phyloP scores from a whole-genome alignment of 306 rosid species.

The Abrus pulchellus region DNA sequence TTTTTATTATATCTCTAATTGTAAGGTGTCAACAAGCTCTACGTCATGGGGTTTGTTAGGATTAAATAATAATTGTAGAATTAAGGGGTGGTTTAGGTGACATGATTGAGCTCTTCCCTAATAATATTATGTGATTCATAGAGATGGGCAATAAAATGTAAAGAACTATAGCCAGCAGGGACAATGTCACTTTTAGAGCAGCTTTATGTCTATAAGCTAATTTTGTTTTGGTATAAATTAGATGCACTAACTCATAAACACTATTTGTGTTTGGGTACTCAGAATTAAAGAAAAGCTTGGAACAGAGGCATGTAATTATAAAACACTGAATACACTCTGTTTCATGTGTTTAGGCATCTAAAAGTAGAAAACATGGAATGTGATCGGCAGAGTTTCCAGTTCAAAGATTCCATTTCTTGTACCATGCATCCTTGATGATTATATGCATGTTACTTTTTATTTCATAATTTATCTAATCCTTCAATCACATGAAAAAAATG shows the following conservation, averaged over 20 bases:
- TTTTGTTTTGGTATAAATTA: too few species aligned
- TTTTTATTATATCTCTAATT: neutral
- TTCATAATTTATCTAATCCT: too few species aligned
- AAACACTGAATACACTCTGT: neutral
- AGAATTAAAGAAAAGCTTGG: neutral
- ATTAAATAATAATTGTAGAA: conserved; percentile 4
- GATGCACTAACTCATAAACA: neutral
- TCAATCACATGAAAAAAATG: too few species aligned
- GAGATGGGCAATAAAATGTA: neutral
- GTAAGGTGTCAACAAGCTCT: conserved; percentile 24
- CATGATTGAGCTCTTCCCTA: neutral
- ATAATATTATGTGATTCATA: conserved; percentile 1
- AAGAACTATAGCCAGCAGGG: neutral
- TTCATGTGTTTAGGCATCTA: conserved; percentile 26
- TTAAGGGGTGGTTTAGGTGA: conserved; percentile 19
- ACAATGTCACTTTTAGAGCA: neutral
- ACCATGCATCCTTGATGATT: conserved; percentile 23
- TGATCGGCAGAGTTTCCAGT: conserved; percentile 37
- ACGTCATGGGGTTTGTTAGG: neutral
- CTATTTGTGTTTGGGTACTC: neutral
- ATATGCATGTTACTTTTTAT: neutral
- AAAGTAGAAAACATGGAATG: conserved; percentile 27
- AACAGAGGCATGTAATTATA: neutral
- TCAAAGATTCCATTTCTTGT: conserved; percentile 60
- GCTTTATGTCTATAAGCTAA: neutral